These are phyloP conservation scores for Didymella segeticola DNA, from an alignment of 2,329 filamentous ascomycete species.

Conservation along the genomic window DNA sequence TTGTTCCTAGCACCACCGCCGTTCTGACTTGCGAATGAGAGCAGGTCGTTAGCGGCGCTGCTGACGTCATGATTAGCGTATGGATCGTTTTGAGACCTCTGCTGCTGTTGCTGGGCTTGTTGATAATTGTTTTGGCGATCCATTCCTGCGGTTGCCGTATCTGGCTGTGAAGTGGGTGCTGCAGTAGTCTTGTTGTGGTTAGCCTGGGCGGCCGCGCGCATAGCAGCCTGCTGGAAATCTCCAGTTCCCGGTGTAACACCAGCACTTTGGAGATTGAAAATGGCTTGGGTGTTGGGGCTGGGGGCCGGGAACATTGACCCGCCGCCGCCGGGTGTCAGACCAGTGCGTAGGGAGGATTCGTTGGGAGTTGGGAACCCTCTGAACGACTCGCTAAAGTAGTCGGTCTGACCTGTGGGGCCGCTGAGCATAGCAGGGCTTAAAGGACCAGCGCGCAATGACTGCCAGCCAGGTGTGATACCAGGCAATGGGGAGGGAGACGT, in stretches of 20 bases:
- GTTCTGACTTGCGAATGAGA: conserved; percentile 79
- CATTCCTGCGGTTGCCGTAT: conserved; percentile 50
- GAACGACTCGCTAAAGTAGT: conserved; percentile 88
- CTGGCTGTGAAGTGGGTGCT: conserved; percentile 54
- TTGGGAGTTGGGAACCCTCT: conserved; percentile 92
- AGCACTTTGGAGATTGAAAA: conserved; percentile 81
- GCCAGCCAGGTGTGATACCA: conserved; percentile 80
- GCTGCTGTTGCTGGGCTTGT: conserved; percentile 49
- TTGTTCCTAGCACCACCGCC: conserved; percentile 64
- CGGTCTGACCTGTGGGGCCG: conserved; percentile 72
- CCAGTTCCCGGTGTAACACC: conserved; percentile 87
- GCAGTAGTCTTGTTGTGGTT: conserved; percentile 52
- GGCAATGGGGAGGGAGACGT: conserved; percentile 85
- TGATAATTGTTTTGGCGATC: conserved; percentile 64
- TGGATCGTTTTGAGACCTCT: conserved; percentile 61
- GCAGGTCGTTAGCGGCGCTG: conserved; percentile 92
- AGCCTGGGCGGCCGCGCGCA: conserved; percentile 71
- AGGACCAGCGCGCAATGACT: conserved; percentile 88
- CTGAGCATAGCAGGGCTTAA: conserved; percentile 97
- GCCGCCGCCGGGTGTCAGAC: conserved; percentile 90
- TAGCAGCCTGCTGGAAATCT: conserved; percentile 92
- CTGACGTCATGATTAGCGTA: conserved; percentile 90
- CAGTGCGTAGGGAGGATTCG: conserved; percentile 91
- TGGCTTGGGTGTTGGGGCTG: conserved; percentile 82
- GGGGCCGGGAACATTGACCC: conserved; percentile 97